These are phyloP conservation scores for Lobosporangium transversale DNA, from an alignment of 192 early-diverging fungal genomes.

Conservation along the genomic window DNA sequence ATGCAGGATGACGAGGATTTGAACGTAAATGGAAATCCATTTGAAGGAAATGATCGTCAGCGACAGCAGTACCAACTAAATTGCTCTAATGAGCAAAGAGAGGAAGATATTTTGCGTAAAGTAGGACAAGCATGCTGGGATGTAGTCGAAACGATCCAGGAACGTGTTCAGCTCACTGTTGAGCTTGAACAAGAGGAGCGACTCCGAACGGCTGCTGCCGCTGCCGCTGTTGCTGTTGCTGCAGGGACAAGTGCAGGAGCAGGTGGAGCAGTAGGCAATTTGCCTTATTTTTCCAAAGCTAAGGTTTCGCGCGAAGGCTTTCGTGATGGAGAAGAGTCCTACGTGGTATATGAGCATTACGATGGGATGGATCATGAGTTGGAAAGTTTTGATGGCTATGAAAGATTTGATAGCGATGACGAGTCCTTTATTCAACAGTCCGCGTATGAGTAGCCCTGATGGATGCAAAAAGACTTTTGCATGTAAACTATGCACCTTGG, in stretches of 20 bases:
- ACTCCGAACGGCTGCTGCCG: conserved; percentile 2
- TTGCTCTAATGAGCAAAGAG: neutral
- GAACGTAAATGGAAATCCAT: neutral
- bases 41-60: neutral
- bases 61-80: neutral
- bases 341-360: conserved; percentile 31
- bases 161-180: conserved; percentile 29
- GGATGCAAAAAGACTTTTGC: no score
- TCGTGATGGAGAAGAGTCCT: conserved; percentile 34
- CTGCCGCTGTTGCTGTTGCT: neutral
- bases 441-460: conserved; percentile 7
- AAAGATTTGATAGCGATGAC: conserved; percentile 31
- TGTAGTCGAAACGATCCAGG: conserved; percentile 22
- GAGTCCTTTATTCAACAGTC: conserved; percentile 22
- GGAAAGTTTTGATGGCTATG: conserved; percentile 30
- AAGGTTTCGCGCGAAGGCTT: conserved; percentile 31
- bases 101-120: conserved; percentile 12
- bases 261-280: neutral
- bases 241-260: neutral
- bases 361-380: conserved; percentile 9
- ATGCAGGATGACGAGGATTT: neutral
- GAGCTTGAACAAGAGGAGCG: conserved; percentile 25
- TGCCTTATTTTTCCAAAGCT: neutral
- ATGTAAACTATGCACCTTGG: no score
- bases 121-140: conserved; percentile 32